Evolutionary conservation across 148 eudicot genomes (phyloP).

Genomic region (Amaranthus cruentus): DNA sequence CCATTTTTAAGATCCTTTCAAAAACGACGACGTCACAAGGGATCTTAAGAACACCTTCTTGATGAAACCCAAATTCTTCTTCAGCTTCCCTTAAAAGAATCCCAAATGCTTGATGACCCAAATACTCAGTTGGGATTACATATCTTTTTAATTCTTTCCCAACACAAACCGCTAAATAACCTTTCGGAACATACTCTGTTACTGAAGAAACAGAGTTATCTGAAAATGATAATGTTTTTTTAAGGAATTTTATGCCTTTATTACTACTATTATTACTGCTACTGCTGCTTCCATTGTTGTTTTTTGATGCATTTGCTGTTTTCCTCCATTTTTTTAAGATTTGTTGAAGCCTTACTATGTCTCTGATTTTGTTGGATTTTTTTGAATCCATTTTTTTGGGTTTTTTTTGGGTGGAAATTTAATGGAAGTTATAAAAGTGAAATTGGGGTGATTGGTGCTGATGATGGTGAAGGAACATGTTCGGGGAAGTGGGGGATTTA

Average conservation of each 20-base stretch:
- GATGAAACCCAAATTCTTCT: slow-evolving; percentile 91
- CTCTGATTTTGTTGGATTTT: slow-evolving; percentile 78
- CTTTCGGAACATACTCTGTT: slow-evolving; percentile 49
- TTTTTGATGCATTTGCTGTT: slow-evolving; percentile 41
- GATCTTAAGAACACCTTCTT: slow-evolving; percentile 75
- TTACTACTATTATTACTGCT: slow-evolving; percentile 20
- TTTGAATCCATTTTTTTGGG: slow-evolving; percentile 46
- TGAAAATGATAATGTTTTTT: slow-evolving; percentile 72
- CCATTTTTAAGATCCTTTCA: slow-evolving; percentile 59
- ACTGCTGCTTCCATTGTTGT: slow-evolving; percentile 4
- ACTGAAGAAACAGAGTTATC: slow-evolving; percentile 32
- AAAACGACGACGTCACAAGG: slow-evolving; percentile 68
- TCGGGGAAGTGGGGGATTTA: slow-evolving; percentile 16
- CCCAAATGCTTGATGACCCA: slow-evolving; percentile 64
- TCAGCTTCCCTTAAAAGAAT: slow-evolving; percentile 72
- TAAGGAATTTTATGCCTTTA: slow-evolving; percentile 67
- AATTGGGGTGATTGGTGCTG: slow-evolving; percentile 3
- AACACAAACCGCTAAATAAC: slow-evolving; percentile 68
- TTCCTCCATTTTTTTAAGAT: slow-evolving; percentile 83
- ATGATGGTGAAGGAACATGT: slow-evolving; percentile 7
- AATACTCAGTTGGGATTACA: slow-evolving; percentile 65
- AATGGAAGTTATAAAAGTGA: background rate
- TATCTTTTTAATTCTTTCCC: slow-evolving; percentile 74
- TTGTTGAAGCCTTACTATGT: slow-evolving; percentile 79
- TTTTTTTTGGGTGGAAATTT: background rate